phyloP scores from a whole-genome alignment of 108 stramenopile species.

The Nitzschia sp. region DNA sequence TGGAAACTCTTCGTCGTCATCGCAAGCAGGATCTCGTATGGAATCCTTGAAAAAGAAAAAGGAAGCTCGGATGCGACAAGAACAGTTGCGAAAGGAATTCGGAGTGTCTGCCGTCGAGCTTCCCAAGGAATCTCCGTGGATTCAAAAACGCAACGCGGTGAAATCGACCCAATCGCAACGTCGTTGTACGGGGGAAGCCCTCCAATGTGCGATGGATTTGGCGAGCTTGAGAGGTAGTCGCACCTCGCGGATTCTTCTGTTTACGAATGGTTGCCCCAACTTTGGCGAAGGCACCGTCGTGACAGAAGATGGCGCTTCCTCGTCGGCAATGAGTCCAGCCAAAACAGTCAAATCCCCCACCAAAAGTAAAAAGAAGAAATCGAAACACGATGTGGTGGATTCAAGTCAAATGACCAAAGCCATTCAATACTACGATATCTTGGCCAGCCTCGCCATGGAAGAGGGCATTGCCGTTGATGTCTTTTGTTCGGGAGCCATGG shows the following conservation, averaged over 20 bases:
- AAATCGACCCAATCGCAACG: constrained; percentile 6
- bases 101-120: not conserved
- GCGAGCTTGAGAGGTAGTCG: constrained; percentile 3
- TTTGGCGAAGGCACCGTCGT: constrained; percentile 52
- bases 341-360: not conserved
- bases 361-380: not conserved
- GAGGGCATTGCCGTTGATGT: constrained; percentile 50
- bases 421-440: constrained; percentile 39
- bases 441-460: constrained; percentile 35
- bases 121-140: constrained; percentile 43
- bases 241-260: constrained; percentile 49
- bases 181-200: constrained; percentile 51
- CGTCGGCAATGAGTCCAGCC: not conserved
- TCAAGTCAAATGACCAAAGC: constrained; percentile 29
- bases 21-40: constrained; percentile 22
- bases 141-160: not conserved
- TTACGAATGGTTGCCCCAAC: constrained; percentile 68
- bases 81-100: constrained; percentile 8
- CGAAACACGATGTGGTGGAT: constrained; percentile 38
- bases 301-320: not conserved
- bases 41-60: constrained; percentile 42
- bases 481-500: constrained; percentile 42
- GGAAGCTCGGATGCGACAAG: constrained; percentile 37
- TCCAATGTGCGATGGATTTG: constrained; percentile 52
- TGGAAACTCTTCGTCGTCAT: not conserved